phyloP scores from a whole-genome alignment of 2,329 filamentous ascomycete species.

The Beauveria bassiana region DNA sequence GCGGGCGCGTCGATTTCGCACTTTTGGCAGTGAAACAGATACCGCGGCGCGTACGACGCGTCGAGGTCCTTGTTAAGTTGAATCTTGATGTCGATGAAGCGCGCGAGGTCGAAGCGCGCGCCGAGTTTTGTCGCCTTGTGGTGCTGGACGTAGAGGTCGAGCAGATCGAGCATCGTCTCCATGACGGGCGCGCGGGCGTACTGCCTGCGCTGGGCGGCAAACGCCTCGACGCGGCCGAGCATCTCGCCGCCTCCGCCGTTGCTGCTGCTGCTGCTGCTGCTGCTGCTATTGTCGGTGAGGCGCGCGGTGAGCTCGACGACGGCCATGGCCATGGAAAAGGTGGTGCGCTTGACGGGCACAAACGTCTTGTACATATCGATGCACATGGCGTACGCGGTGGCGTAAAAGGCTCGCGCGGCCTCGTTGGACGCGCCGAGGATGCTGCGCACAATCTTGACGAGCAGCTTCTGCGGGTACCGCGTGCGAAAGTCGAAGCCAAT shows the following conservation, averaged over 20 bases:
- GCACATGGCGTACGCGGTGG: constrained; percentile 70
- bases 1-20: constrained; percentile 34
- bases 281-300: constrained; percentile 44
- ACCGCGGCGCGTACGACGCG: constrained; percentile 51
- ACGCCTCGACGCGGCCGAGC: constrained; percentile 35
- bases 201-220: constrained; percentile 41
- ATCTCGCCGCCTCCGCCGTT: constrained; percentile 29
- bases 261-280: constrained; percentile 21
- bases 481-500: constrained; percentile 91
- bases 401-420: constrained; percentile 47
- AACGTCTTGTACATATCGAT: constrained; percentile 92
- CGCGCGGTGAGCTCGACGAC: constrained; percentile 73
- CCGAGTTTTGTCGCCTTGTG: constrained; percentile 68
- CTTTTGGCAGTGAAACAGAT: constrained; percentile 50
- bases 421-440: constrained; percentile 38
- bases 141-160: constrained; percentile 89
- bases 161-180: constrained; percentile 82
- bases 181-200: constrained; percentile 41
- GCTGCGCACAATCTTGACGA: constrained; percentile 68
- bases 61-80: constrained; percentile 76
- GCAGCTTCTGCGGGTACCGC: constrained; percentile 75
- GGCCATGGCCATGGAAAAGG: constrained; percentile 75
- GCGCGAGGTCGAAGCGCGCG: constrained; percentile 61
- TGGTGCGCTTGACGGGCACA: constrained; percentile 81
- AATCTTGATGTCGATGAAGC: constrained; percentile 82